Percentiles rank a stretch among this genome's conserved stretches.
Conservation (phyloP, 441 rosid species). For the Pelargonium australe region DNA sequence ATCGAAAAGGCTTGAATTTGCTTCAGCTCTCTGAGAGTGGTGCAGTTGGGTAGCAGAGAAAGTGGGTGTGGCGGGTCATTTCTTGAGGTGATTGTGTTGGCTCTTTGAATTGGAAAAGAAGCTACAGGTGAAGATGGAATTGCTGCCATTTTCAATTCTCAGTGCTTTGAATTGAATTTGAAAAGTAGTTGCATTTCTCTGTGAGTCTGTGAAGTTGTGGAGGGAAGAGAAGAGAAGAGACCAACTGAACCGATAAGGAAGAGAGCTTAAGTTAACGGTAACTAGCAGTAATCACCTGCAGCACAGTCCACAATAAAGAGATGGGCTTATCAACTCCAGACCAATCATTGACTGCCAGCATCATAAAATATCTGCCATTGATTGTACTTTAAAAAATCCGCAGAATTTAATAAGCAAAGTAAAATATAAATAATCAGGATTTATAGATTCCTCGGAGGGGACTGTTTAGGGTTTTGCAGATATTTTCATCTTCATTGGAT, state of each 20-base stretch:
- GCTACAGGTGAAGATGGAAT: conserved; percentile 16
- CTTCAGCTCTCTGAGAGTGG: conserved; percentile 47
- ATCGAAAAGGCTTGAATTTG: conserved; percentile 60
- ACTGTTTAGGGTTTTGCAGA: conserved; percentile 8
- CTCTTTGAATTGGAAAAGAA: conserved; percentile 23
- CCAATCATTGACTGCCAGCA: neutral
- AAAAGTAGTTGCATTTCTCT: neutral
- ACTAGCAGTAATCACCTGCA: neutral
- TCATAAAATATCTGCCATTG: neutral
- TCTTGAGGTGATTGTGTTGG: conserved; percentile 8
- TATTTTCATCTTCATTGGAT: conserved; percentile 3
- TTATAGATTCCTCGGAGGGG: conserved; percentile 2
- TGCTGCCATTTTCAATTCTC: conserved; percentile 35
- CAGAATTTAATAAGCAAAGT: neutral
- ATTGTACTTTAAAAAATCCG: neutral
- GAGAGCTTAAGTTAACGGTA: neutral
- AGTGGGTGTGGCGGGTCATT: conserved; percentile 27
- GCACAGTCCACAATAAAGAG: neutral
- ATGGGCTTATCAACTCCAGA: neutral
- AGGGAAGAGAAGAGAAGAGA: conserved; percentile 3
- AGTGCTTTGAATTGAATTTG: conserved; percentile 1
- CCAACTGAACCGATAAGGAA: neutral
- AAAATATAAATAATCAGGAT: neutral
- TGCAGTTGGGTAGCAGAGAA: conserved; percentile 42
- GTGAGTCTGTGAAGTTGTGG: neutral